Percentiles rank a stretch among this genome's conserved stretches.
phyloP scores from a whole-genome alignment of 164 flowering plant genomes.

The Piper longum region DNA sequence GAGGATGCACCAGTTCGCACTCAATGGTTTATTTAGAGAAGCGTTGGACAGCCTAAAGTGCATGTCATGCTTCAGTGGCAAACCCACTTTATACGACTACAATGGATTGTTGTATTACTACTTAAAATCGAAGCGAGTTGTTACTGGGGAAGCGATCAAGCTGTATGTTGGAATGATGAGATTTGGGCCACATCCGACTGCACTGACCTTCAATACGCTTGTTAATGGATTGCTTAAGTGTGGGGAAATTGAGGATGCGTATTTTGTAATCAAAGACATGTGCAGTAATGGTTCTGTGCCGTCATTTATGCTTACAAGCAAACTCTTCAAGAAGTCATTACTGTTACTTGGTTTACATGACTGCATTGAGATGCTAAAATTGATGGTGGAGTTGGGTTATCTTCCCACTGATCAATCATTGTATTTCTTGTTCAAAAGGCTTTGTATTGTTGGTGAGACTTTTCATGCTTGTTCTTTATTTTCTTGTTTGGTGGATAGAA shows the following conservation, averaged over 20 bases:
- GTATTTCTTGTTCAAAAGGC: conserved; percentile 14
- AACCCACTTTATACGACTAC: conserved; percentile 29
- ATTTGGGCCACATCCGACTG: conserved; percentile 32
- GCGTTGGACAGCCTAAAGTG: conserved; percentile 21
- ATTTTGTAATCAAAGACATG: conserved; percentile 25
- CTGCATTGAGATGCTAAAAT: conserved; percentile 17
- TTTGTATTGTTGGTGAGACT: conserved; percentile 17
- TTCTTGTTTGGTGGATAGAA: conserved; percentile 17
- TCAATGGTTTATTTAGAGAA: conserved; percentile 17
- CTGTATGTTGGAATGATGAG: conserved; percentile 22
- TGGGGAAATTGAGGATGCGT: conserved; percentile 13
- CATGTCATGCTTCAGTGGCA: conserved; percentile 20
- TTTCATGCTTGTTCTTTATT: conserved; percentile 22
- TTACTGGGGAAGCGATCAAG: conserved; percentile 10
- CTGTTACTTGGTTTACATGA: conserved; percentile 11
- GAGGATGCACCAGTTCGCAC: conserved; percentile 19
- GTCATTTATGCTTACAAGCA: conserved; percentile 17
- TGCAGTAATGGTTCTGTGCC: conserved; percentile 26
- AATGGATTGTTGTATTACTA: conserved; percentile 31
- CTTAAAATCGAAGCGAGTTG: conserved; percentile 17
- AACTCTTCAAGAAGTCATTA: conserved; percentile 19
- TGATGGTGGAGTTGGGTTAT: conserved; percentile 27
- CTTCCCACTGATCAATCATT: conserved; percentile 14
- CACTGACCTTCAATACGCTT: conserved; percentile 26
- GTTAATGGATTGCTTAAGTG: conserved; percentile 23